phyloP scores from a whole-genome alignment of 176 grass and related monocot species.

The Juncus effusus region DNA sequence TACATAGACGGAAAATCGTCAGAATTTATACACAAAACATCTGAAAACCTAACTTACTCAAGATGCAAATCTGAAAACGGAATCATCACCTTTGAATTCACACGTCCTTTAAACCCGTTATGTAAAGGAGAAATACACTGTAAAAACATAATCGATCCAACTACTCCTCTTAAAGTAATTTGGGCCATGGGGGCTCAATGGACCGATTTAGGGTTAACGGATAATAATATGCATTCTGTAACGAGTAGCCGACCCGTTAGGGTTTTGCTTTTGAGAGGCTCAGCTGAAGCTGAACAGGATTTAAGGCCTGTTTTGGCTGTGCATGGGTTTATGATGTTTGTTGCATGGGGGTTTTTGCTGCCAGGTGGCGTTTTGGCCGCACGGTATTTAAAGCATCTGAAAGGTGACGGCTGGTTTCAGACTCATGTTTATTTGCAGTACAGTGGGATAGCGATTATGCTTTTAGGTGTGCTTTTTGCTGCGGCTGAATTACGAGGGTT shows the following conservation, averaged over 20 bases:
- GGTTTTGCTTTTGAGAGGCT: conserved; percentile 51
- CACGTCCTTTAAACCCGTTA: conserved; percentile 44
- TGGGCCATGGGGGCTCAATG: conserved; percentile 82
- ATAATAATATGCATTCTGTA: conserved; percentile 73
- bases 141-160: conserved; percentile 66
- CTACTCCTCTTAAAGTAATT: conserved; percentile 73
- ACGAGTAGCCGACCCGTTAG: conserved; percentile 64
- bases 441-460: conserved; percentile 61
- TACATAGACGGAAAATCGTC: conserved; percentile 64
- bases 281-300: conserved; percentile 72
- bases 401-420: conserved; percentile 66
- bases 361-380: conserved; percentile 61
- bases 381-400: conserved; percentile 74
- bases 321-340: conserved; percentile 97
- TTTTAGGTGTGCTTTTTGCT: conserved; percentile 72
- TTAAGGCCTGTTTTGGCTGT: conserved; percentile 66
- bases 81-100: conserved; percentile 69
- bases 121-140: conserved; percentile 69
- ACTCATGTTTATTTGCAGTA: conserved; percentile 75
- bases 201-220: conserved; percentile 43
- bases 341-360: conserved; percentile 69
- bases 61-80: conserved; percentile 59
- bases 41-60: conserved; percentile 65
- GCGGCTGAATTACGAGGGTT: conserved; percentile 73
- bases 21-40: conserved; percentile 43